Percentiles rank a stretch among this genome's conserved stretches.
Evolutionary conservation across 2,329 filamentous ascomycete species (phyloP).

Genomic region (Hymenoscyphus occultus): DNA sequence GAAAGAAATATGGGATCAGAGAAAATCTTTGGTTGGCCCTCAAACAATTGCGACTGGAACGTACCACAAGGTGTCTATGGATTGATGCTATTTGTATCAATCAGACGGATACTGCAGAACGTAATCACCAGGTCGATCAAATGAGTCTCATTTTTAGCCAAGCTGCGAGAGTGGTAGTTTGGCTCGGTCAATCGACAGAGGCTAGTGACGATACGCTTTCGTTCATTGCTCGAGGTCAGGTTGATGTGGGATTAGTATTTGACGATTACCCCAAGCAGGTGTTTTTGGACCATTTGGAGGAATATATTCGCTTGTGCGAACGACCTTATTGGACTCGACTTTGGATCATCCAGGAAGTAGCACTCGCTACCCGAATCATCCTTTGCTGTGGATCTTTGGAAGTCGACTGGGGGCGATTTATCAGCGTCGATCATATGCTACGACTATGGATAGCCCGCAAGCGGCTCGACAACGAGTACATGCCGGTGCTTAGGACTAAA

Average conservation of each 20-base stretch:
- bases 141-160: too few species aligned
- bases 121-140: too few species aligned
- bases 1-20: not conserved
- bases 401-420: not conserved
- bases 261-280: not conserved
- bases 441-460: too few species aligned
- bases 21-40: too few species aligned
- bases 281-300: not conserved
- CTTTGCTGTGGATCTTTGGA: not conserved
- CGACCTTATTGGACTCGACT: not conserved
- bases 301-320: not conserved
- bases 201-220: too few species aligned
- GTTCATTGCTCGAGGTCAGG: too few species aligned
- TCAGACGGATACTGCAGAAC: too few species aligned
- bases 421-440: not conserved
- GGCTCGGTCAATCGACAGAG: too few species aligned
- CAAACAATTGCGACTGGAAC: too few species aligned
- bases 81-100: too few species aligned
- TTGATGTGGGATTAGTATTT: not conserved
- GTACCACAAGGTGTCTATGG: too few species aligned
- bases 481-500: not conserved
- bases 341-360: constrained; percentile 2
- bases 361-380: not conserved
- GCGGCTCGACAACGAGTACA: not conserved
- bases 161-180: too few species aligned